A percentile compares a stretch with the other conserved stretches of the same genome.
These are phyloP conservation scores for Primulina eburnea DNA, from an alignment of 257 asterid species.

Conservation along the genomic window DNA sequence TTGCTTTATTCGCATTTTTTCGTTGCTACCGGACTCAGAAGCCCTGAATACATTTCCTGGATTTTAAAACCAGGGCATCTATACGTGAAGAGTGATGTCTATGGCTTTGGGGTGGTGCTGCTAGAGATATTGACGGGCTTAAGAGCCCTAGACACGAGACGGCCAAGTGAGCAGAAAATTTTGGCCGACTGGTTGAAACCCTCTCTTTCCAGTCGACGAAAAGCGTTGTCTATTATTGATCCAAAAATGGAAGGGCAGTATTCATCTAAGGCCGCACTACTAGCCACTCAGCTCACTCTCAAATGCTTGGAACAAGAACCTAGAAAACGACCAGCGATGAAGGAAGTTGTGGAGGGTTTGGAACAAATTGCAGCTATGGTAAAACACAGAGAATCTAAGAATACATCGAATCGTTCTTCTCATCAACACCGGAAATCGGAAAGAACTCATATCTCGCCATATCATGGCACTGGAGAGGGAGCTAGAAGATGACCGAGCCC, in stretches of 20 bases:
- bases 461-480: neutral
- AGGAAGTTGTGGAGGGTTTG: conserved; percentile 40
- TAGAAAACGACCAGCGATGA: conserved; percentile 47
- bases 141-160: conserved; percentile 41
- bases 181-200: conserved; percentile 46
- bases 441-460: neutral
- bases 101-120: conserved; percentile 64
- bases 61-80: conserved; percentile 42
- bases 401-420: neutral
- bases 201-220: conserved; percentile 36
- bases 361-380: conserved; percentile 14
- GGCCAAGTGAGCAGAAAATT: conserved; percentile 39
- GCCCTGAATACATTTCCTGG: conserved; percentile 1
- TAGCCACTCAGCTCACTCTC: conserved; percentile 43
- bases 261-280: conserved; percentile 38
- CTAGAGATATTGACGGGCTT: conserved; percentile 56
- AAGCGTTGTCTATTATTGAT: conserved; percentile 40
- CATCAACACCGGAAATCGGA: neutral
- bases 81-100: conserved; percentile 57
- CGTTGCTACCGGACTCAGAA: neutral
- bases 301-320: conserved; percentile 46
- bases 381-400: neutral
- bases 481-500: neutral
- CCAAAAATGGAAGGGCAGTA: conserved; percentile 44
- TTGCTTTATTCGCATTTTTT: neutral